These are phyloP conservation scores for Colletotrichum lupini DNA, from an alignment of 2,329 filamentous ascomycete genomes.

Conservation along the genomic window DNA sequence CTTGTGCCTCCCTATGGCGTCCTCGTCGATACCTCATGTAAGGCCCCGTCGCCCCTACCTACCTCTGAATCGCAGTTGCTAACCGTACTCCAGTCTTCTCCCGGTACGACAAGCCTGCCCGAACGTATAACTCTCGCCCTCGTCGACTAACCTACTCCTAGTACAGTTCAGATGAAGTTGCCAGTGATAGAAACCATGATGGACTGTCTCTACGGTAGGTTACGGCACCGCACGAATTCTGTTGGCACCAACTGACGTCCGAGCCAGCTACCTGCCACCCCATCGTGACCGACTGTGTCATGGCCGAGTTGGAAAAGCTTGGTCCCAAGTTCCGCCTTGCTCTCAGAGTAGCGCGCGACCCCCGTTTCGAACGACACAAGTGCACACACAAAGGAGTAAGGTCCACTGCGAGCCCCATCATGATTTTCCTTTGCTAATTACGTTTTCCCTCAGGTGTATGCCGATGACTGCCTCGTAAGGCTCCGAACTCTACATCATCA, in stretches of 20 bases:
- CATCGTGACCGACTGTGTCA: conserved; percentile 77
- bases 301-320: conserved; percentile 13
- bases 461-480: conserved; percentile 57
- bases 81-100: not conserved
- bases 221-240: not conserved
- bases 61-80: not conserved
- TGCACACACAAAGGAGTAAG: conserved; percentile 87
- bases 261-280: conserved; percentile 81
- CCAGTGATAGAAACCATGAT: conserved; percentile 90
- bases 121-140: not conserved
- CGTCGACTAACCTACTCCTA: not conserved
- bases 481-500: not conserved
- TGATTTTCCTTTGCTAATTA: not conserved
- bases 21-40: conserved; percentile 74
- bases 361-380: conserved; percentile 84
- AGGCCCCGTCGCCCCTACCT: not conserved
- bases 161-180: conserved; percentile 87
- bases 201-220: conserved; percentile 79
- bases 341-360: conserved; percentile 86
- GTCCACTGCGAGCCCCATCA: not conserved
- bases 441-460: conserved; percentile 58
- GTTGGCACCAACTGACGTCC: not conserved
- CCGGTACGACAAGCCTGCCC: not conserved
- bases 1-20: conserved; percentile 85
- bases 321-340: conserved; percentile 88